These are phyloP conservation scores for Alternaria sp. DNA, from an alignment of 2,329 filamentous ascomycete genomes.

Conservation along the genomic window DNA sequence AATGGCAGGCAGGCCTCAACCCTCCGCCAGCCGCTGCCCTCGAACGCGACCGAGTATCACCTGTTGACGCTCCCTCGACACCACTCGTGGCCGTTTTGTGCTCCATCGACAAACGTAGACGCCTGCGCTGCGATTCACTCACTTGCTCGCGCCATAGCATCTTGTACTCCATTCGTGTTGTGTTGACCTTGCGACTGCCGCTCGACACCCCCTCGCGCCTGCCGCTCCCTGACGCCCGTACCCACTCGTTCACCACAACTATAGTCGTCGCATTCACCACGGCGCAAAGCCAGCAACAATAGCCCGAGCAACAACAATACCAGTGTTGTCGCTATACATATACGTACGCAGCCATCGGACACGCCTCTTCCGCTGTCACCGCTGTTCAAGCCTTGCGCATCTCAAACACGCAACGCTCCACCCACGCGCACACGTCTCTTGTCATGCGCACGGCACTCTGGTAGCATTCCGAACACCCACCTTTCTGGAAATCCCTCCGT, in stretches of 20 bases:
- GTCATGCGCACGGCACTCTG: slow-evolving; percentile 37
- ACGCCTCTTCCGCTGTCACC: slow-evolving; percentile 28
- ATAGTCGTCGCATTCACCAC: slow-evolving; percentile 23
- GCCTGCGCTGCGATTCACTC: slow-evolving; percentile 29
- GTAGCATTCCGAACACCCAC: slow-evolving; percentile 28
- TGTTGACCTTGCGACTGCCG: slow-evolving; percentile 17
- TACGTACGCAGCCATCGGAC: slow-evolving; percentile 21
- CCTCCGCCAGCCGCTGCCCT: slow-evolving; percentile 21
- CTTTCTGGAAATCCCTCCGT: slow-evolving; percentile 10
- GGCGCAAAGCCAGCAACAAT: slow-evolving; percentile 14
- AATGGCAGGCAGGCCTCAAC: slow-evolving; percentile 19
- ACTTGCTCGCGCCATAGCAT: slow-evolving; percentile 24
- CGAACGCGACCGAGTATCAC: slow-evolving; percentile 11
- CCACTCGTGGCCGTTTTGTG: slow-evolving; percentile 32
- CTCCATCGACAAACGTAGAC: slow-evolving; percentile 32
- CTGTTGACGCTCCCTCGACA: slow-evolving; percentile 23
- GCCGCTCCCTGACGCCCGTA: slow-evolving; percentile 26
- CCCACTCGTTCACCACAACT: slow-evolving; percentile 10
- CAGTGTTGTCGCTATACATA: slow-evolving; percentile 19
- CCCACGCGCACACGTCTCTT: slow-evolving; percentile 19
- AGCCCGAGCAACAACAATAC: slow-evolving; percentile 1
- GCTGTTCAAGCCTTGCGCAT: slow-evolving; percentile 34
- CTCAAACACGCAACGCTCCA: slow-evolving; percentile 42
- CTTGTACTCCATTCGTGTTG: slow-evolving; percentile 15
- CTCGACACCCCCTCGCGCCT: slow-evolving; percentile 27